Base-by-base conservation (phyloP, 2,329 filamentous ascomycete genomes). In the Botrytis porri region DNA sequence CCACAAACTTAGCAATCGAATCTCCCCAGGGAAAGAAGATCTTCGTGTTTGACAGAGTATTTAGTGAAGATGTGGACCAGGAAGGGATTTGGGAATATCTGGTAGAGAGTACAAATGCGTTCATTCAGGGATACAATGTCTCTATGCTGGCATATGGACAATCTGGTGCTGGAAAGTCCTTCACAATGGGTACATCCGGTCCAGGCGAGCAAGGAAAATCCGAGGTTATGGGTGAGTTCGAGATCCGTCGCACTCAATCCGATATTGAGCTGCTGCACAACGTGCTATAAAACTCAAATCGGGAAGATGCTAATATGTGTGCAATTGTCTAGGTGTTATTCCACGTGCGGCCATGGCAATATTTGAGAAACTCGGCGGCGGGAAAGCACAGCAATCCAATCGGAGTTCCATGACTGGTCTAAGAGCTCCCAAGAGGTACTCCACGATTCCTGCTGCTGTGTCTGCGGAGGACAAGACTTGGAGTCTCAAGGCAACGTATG, bases 71-170 rank as follows among this genome's bases (percentile, higher is more conserved):
- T 3, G 87, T 94, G 12, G 88, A 89, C 74, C 96, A 99, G 82
- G 92, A 96, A 77, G 95, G 95, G 64, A 85, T 99, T 64, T 99
- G 95, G 93, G 93, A 97, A 64, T 99, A 99, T 80, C 86, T 99
- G 66, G 89, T 89, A 75, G 96, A 99, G 77, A 97, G 94, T 78
- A 92, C 98, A 77, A 89, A 87, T 78, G 93, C 95, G 3, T 99
- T 99, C 78, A 85, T 96, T 1, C 94, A 98, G 81, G 96, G 96
- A 71, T 99, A 98, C 88, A 99, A 99, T 88, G 96, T 99, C 73
- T 99, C 96, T 5, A 89, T 99, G 67, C 85, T 99, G 78, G 96
- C 96, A 65, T 99, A 99, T 80, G 96, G 96, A 77, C 96, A 99
- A 85, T 99, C 96, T 41, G 96, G 96, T 73, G 94, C 96, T 18